Conservation (phyloP, 108 stramenopile genomes). For the Tribonema minus region DNA sequence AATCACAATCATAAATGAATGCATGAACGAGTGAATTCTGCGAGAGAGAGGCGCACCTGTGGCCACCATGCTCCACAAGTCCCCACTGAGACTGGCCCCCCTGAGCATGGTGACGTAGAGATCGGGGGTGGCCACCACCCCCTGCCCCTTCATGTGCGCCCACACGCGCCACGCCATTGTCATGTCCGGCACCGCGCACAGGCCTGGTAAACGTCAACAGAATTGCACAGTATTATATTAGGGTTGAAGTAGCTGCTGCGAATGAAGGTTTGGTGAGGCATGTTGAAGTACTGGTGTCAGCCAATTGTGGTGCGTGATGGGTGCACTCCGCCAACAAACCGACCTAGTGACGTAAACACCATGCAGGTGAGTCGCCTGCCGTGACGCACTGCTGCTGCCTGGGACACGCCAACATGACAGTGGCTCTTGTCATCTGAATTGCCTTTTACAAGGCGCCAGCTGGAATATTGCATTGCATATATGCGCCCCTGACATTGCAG, state of each 20-base stretch:
- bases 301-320: neutral
- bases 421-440: too few relatives aligned
- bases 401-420: too few relatives aligned
- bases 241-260: too few relatives aligned
- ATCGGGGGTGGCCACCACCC: slow-evolving; percentile 6
- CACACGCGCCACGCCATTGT: slow-evolving; percentile 1
- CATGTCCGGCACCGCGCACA: slow-evolving; percentile 4
- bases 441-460: too few relatives aligned
- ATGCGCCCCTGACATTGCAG: too few relatives aligned
- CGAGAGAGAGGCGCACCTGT: too few relatives aligned
- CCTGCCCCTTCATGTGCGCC: slow-evolving; percentile 14
- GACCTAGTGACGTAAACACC: too few relatives aligned
- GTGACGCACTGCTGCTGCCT: too few relatives aligned
- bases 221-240: too few relatives aligned
- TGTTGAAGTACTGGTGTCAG: neutral
- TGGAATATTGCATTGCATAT: too few relatives aligned
- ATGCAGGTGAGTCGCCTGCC: too few relatives aligned
- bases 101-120: slow-evolving; percentile 1
- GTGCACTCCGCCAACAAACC: neutral
- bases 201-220: too few relatives aligned
- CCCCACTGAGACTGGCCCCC: neutral
- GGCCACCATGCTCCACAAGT: neutral
- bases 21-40: neutral
- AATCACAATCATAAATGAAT: neutral
- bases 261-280: neutral